phyloP scores from a whole-genome alignment of 139 green algal species.

The Asterochloris sp. region DNA sequence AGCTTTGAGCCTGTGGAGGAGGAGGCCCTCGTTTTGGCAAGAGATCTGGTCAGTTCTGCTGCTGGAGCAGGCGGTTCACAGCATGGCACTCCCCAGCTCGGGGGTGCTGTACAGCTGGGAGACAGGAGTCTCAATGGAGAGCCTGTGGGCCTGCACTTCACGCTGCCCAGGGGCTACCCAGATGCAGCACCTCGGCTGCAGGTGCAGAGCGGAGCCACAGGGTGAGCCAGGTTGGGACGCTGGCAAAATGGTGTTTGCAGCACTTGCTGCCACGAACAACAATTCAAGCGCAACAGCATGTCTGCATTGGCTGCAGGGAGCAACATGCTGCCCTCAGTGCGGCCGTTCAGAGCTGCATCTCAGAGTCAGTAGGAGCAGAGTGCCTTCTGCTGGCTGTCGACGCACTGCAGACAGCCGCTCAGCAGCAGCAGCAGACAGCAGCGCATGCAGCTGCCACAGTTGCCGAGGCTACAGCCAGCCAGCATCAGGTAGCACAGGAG shows the following conservation, averaged over 20 bases:
- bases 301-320: neutral
- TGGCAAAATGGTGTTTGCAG: neutral
- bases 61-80: neutral
- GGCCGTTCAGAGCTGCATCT: neutral
- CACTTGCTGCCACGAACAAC: neutral
- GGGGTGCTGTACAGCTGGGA: neutral
- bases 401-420: slow-evolving; percentile 9
- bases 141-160: slow-evolving; percentile 10
- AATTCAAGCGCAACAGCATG: neutral
- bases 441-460: neutral
- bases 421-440: neutral
- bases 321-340: slow-evolving; percentile 4
- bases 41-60: neutral
- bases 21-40: neutral
- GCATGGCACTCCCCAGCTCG: neutral
- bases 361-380: slow-evolving; percentile 18
- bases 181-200: neutral
- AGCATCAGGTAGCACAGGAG: too few species aligned
- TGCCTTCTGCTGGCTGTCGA: slow-evolving; percentile 28
- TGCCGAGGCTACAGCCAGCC: neutral
- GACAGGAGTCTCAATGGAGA: neutral
- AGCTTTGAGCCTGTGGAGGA: neutral
- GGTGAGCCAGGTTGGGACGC: neutral
- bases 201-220: neutral
- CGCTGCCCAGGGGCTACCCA: slow-evolving; percentile 4